Evolutionary conservation across 2,329 filamentous ascomycete species (phyloP).

Genomic region (Alternaria sp.): DNA sequence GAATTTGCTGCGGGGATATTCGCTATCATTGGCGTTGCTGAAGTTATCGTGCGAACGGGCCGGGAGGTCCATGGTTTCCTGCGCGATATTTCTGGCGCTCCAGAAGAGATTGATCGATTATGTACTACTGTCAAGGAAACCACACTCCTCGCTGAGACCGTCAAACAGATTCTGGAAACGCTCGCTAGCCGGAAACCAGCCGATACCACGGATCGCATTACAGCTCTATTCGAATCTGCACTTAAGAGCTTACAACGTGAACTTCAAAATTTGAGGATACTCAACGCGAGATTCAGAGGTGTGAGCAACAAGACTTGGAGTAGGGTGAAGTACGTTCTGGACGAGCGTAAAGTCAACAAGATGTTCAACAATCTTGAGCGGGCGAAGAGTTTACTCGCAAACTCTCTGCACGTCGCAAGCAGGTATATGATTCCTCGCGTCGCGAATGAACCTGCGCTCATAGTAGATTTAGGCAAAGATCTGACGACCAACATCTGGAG

Average conservation of each 20-base stretch:
- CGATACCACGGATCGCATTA: neutral
- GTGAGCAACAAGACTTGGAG: constrained; percentile 12
- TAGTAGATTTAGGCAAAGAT: neutral
- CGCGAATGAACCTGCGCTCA: neutral
- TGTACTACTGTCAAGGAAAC: constrained; percentile 14
- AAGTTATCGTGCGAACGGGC: constrained; percentile 21
- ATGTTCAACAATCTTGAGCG: constrained; percentile 14
- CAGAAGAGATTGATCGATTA: constrained; percentile 15
- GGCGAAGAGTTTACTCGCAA: constrained; percentile 7
- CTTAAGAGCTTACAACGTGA: constrained; percentile 14
- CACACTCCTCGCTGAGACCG: neutral
- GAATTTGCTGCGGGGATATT: constrained; percentile 21
- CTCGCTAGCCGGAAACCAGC: neutral
- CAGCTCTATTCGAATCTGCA: constrained; percentile 2
- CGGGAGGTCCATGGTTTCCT: constrained; percentile 24
- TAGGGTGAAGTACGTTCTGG: constrained; percentile 17
- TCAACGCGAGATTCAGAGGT: constrained; percentile 8
- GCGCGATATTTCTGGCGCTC: constrained; percentile 19
- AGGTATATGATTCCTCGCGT: neutral
- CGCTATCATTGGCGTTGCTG: constrained; percentile 26
- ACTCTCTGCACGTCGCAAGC: constrained; percentile 12
- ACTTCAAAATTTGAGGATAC: constrained; percentile 8
- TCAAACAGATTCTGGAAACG: constrained; percentile 4
- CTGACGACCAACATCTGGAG: neutral
- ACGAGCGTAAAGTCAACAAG: constrained; percentile 15